Evolutionary conservation across 208 protist genomes (phyloP), one percentile per base, ranked within the genome.

Genomic region (Trypanosoma mega): DNA sequence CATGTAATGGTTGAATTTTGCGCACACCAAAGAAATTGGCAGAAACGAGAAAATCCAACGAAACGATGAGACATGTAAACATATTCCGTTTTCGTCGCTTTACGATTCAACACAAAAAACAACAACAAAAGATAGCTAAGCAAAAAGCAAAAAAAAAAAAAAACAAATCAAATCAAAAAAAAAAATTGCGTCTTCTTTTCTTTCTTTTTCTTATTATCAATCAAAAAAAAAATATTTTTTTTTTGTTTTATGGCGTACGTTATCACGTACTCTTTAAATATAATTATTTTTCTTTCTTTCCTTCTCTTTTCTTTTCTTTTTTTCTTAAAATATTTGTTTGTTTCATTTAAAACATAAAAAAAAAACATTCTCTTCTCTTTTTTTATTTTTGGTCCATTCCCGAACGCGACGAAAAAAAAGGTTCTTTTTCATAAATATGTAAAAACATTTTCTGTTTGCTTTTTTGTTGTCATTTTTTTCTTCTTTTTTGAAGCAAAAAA

Each of bases 191-290:
- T n/a, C 11, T 5, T 34, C 8, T 34, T 34, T n/a, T n/a, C n/a
- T n/a, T n/a, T n/a, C n/a, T n/a, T n/a, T n/a, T n/a, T n/a, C n/a
- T n/a, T n/a, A n/a, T n/a, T n/a, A n/a, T n/a, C n/a, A 23, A 52
- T 20, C 26, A 52, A 52, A 52, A 52, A 7, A 52, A 52, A 11
- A 52, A 52, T 12, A 52, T 27, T 14, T 52, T 52, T 49, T 23
- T 21, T 7, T 9, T 9, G 21, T 20, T 20, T 21, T 9, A 24
- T 8, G 18, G 21, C 45, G 7, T 21, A 8, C 12, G 21, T 21
- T 49, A 9, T 12, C 45, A 52, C n/a, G n/a, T n/a, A n/a, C n/a
- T n/a, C n/a, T n/a, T n/a, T n/a, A n/a, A n/a, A n/a, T n/a, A n/a
- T n/a, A n/a, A n/a, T n/a, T n/a, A n/a, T n/a, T n/a, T n/a, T n/a